phyloP scores from a whole-genome alignment of 2,329 filamentous ascomycete species.

The Fusarium sp. region DNA sequence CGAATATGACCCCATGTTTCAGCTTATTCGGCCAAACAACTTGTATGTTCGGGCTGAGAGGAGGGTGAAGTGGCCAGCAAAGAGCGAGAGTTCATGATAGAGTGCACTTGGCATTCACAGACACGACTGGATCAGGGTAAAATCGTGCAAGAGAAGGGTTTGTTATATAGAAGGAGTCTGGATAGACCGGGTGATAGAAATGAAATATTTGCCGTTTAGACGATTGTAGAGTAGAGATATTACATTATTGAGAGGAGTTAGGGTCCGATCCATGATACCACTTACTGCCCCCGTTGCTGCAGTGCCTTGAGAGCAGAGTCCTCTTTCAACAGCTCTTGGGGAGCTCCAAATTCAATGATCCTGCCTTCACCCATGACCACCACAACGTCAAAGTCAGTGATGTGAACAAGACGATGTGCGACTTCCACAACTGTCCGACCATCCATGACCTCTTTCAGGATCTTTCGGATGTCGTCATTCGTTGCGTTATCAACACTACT shows the following conservation, averaged over 20 bases:
- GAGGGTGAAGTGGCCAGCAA: constrained; percentile 61
- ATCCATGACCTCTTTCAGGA: constrained; percentile 36
- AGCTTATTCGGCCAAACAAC: constrained; percentile 67
- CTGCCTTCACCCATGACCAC: constrained; percentile 45
- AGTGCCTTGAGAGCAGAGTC: constrained; percentile 10
- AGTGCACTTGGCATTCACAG: neutral
- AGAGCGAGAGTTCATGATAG: constrained; percentile 6
- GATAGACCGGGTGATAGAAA: neutral
- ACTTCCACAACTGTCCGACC: constrained; percentile 46
- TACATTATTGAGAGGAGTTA: neutral
- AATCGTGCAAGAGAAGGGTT: neutral
- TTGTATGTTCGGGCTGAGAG: constrained; percentile 63
- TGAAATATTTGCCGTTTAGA: neutral
- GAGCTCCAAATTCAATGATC: constrained; percentile 43
- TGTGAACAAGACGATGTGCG: constrained; percentile 44
- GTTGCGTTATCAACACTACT: constrained; percentile 47
- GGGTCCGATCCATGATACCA: neutral
- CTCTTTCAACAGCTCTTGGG: constrained; percentile 36
- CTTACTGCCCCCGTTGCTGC: neutral
- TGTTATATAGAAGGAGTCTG: neutral
- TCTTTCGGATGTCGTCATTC: constrained; percentile 40
- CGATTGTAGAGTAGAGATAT: neutral
- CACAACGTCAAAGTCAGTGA: constrained; percentile 43
- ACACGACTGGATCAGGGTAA: neutral
- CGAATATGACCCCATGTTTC: constrained; percentile 71